Evolutionary conservation across 2,329 filamentous ascomycete genomes (phyloP).

Genomic region (Colletotrichum sp.): DNA sequence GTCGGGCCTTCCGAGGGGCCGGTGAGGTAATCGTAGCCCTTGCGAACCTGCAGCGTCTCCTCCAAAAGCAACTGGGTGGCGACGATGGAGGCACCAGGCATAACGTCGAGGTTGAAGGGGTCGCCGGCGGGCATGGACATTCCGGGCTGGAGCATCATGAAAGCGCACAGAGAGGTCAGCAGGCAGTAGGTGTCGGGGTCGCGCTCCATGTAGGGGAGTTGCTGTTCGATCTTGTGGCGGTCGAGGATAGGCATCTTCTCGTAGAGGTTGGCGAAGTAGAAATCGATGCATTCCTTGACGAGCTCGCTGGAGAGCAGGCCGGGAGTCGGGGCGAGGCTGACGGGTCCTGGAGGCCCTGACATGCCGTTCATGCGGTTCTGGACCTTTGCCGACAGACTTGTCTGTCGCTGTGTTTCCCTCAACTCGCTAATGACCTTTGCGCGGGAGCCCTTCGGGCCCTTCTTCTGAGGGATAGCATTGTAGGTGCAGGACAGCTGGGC

Average conservation of each 20-base stretch:
- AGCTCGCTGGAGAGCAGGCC: slow-evolving; percentile 66
- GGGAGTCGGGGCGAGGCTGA: slow-evolving; percentile 58
- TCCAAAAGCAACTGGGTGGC: slow-evolving; percentile 71
- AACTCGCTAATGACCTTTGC: slow-evolving; percentile 79
- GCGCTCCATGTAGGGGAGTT: slow-evolving; percentile 65
- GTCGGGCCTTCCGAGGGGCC: slow-evolving; percentile 33
- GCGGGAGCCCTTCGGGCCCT: slow-evolving; percentile 75
- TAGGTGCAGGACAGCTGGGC: slow-evolving; percentile 74
- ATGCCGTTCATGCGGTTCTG: slow-evolving; percentile 65
- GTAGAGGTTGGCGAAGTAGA: slow-evolving; percentile 73
- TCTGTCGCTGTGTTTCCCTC: slow-evolving; percentile 71
- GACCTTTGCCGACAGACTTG: slow-evolving; percentile 65
- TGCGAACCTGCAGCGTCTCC: slow-evolving; percentile 69
- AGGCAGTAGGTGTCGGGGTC: slow-evolving; percentile 69
- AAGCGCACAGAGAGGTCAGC: slow-evolving; percentile 67
- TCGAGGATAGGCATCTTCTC: slow-evolving; percentile 67
- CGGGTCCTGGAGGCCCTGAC: slow-evolving; percentile 49
- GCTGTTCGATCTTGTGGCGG: slow-evolving; percentile 61
- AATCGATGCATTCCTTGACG: slow-evolving; percentile 69
- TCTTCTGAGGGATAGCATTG: slow-evolving; percentile 77
- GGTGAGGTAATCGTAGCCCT: slow-evolving; percentile 65
- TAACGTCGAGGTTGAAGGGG: slow-evolving; percentile 59
- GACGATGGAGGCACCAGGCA: slow-evolving; percentile 64
- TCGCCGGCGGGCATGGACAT: slow-evolving; percentile 65
- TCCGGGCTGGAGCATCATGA: slow-evolving; percentile 72